Conservation (phyloP, 192 early-diverging fungal genomes). For the Coemansia sp. region DNA sequence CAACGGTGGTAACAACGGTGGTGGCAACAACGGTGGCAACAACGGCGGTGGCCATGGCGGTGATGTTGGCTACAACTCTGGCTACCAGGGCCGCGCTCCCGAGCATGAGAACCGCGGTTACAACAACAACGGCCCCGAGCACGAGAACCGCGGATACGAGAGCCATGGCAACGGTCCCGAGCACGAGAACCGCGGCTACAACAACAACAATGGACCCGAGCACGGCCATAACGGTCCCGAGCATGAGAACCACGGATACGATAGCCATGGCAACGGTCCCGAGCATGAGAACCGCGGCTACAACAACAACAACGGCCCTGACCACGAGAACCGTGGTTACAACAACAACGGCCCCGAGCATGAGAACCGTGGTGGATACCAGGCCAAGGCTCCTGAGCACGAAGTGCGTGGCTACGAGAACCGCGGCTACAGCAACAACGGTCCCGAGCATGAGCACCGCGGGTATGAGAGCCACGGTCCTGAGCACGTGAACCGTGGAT, state of each 20-base stretch:
- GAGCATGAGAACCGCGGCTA: not conserved
- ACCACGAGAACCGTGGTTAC: not conserved
- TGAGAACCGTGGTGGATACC: slow-evolving; percentile 1
- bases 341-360: not conserved
- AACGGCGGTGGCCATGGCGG: not conserved
- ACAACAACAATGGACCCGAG: not conserved
- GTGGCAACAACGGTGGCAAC: not conserved
- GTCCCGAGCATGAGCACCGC: slow-evolving; percentile 5
- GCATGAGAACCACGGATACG: no score
- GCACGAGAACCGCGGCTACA: not conserved
- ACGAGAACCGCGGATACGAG: not conserved
- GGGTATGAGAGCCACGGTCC: not conserved
- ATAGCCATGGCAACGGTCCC: not conserved
- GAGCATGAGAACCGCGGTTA: slow-evolving; percentile 3
- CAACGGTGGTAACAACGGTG: not conserved
- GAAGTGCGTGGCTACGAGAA: slow-evolving; percentile 1
- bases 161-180: slow-evolving; percentile 3
- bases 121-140: not conserved
- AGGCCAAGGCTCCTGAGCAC: not conserved
- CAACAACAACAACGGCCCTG: not conserved
- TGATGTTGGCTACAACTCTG: not conserved
- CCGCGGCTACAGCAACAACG: slow-evolving; percentile 12
- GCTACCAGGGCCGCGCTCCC: slow-evolving; percentile 1
- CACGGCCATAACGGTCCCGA: not conserved
- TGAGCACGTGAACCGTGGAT: slow-evolving; percentile 7